Conservation (phyloP, 2,329 filamentous ascomycete genomes). For the Aotearoamyces nothofagi region DNA sequence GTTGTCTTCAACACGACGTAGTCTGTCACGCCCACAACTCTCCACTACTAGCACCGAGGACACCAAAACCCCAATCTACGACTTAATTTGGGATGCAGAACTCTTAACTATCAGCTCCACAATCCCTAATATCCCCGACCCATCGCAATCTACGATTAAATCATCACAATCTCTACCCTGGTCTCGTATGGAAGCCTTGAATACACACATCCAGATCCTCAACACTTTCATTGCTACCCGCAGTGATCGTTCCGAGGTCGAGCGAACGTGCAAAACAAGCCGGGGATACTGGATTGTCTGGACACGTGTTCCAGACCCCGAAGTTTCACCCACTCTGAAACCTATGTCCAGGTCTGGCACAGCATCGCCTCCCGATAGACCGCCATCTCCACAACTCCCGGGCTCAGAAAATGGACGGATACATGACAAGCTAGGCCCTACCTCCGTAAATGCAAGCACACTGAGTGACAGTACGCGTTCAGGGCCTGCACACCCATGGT, state of each 20-base stretch:
- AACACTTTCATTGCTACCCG: conserved; percentile 35
- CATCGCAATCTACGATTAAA: conserved; percentile 15
- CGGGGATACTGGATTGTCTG: conserved; percentile 59
- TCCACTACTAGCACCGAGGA: conserved; percentile 6
- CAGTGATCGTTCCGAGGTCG: conserved; percentile 28
- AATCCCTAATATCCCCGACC: conserved; percentile 49
- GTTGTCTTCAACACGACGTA: conserved; percentile 37
- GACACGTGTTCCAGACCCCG: conserved; percentile 35
- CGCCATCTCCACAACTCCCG: neutral
- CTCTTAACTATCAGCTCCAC: conserved; percentile 43
- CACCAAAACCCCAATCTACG: conserved; percentile 33
- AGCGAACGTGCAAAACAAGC: conserved; percentile 49
- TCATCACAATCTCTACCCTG: conserved; percentile 23
- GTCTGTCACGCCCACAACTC: conserved; percentile 31
- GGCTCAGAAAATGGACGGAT: no score
- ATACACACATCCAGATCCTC: conserved; percentile 48
- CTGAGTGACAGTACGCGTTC: conserved; percentile 2
- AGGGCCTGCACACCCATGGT: conserved; percentile 16
- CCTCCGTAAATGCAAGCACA: neutral
- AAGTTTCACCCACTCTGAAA: conserved; percentile 3
- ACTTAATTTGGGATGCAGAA: conserved; percentile 46
- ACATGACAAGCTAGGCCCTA: neutral
- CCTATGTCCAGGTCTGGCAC: conserved; percentile 1
- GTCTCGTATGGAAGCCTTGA: conserved; percentile 47
- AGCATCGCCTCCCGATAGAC: neutral